phyloP scores from a whole-genome alignment of 441 rosid genomes.

The Macaranga tanarius region DNA sequence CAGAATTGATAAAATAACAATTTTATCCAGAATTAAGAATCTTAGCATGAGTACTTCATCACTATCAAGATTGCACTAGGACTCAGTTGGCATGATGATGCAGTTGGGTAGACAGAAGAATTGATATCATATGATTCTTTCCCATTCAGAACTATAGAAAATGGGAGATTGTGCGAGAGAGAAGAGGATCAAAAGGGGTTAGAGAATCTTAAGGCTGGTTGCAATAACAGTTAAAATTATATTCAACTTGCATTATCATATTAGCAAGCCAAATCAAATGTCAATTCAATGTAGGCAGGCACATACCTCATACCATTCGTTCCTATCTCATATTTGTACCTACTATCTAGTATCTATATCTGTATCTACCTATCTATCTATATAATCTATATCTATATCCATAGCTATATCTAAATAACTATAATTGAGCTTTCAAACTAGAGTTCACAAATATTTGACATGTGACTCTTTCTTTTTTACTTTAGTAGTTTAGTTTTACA shows the following conservation, averaged over 20 bases:
- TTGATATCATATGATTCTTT: neutral
- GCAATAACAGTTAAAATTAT: neutral
- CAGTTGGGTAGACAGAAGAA: neutral
- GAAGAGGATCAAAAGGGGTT: neutral
- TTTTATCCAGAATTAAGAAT: neutral
- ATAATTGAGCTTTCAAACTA: too few species aligned
- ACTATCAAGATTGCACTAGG: too few species aligned
- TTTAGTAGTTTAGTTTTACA: too few species aligned
- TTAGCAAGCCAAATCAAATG: too few species aligned
- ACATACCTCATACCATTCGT: neutral
- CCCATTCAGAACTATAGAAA: neutral
- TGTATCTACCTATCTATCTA: too few species aligned
- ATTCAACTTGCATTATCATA: neutral
- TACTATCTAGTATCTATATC: neutral
- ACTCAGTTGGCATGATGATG: neutral
- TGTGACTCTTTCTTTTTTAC: too few species aligned
- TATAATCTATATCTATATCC: too few species aligned
- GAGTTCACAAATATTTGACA: too few species aligned
- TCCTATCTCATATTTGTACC: neutral
- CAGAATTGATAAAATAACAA: neutral
- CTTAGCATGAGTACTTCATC: neutral
- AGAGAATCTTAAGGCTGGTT: neutral
- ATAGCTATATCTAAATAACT: too few species aligned
- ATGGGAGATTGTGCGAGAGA: neutral
- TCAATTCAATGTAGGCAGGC: neutral